A percentile compares a stretch with the other conserved stretches of the same genome.
These are phyloP conservation scores for Globisporangium radiosum DNA, from an alignment of 352 stramenopile genomes.

Conservation along the genomic window DNA sequence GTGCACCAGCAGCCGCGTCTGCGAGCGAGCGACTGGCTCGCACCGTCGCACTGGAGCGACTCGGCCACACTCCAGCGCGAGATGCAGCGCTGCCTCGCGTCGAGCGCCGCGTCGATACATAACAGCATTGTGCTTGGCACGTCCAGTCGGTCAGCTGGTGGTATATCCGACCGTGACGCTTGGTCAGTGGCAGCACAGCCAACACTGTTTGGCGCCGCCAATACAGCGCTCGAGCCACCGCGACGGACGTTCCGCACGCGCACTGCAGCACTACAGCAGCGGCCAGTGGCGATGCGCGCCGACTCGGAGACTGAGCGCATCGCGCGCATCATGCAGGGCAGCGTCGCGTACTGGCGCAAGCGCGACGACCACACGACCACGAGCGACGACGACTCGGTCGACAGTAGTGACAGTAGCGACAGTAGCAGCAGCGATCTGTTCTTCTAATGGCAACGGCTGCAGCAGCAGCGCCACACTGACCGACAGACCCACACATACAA, in stretches of 20 bases:
- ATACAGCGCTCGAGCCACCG: neutral
- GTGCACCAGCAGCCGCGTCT: too few species aligned
- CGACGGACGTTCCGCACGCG: neutral
- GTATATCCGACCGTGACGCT: neutral
- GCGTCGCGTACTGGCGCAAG: conserved; percentile 49
- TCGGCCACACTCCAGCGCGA: conserved; percentile 8
- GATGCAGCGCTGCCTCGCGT: conserved; percentile 8
- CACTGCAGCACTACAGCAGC: neutral
- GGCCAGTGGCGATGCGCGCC: neutral
- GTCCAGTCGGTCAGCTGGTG: too few species aligned
- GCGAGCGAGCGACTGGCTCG: neutral
- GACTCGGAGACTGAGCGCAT: conserved; percentile 76
- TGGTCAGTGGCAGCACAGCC: too few species aligned
- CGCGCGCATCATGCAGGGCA: conserved; percentile 76
- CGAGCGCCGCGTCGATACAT: neutral
- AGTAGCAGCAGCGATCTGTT: conserved; percentile 16
- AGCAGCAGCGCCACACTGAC: neutral
- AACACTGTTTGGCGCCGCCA: conserved; percentile 3
- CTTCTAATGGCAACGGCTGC: conserved; percentile 9
- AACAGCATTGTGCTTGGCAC: too few species aligned
- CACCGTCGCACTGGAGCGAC: conserved; percentile 5
- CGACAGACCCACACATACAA: neutral
- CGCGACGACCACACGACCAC: conserved; percentile 21
- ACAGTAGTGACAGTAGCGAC: conserved; percentile 16
- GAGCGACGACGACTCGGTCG: conserved; percentile 25